Percentiles rank a stretch among this genome's conserved stretches.
Evolutionary conservation across 2,329 filamentous ascomycete genomes (phyloP).

Genomic region (Ophiostoma angusticollis): DNA sequence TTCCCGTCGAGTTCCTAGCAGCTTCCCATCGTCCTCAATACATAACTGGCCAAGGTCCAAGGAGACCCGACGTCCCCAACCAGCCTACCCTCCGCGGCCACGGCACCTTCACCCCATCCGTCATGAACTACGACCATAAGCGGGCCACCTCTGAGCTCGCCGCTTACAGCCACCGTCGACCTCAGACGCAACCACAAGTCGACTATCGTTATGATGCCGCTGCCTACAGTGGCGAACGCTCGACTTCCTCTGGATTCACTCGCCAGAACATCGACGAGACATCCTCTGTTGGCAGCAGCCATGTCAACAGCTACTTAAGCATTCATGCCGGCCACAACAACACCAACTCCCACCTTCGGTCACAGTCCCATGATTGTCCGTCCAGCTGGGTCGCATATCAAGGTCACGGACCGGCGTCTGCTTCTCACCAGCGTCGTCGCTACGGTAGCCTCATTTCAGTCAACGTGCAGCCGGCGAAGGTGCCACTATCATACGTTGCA

Average conservation of each 20-base stretch:
- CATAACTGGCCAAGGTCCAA: too few relatives aligned
- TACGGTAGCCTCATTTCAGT: conserved; percentile 3
- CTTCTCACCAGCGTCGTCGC: background rate
- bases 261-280: too few relatives aligned
- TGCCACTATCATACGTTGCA: background rate
- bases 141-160: conserved; percentile 7
- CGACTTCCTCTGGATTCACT: too few relatives aligned
- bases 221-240: too few relatives aligned
- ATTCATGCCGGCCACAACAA: background rate
- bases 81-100: too few relatives aligned
- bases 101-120: background rate
- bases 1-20: too few relatives aligned
- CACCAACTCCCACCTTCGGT: conserved; percentile 2
- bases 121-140: conserved; percentile 7
- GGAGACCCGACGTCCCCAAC: too few relatives aligned
- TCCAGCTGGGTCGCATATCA: background rate
- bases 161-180: too few relatives aligned
- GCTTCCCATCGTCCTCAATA: too few relatives aligned
- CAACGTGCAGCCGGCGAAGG: background rate
- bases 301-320: background rate
- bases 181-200: too few relatives aligned
- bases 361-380: conserved; percentile 7
- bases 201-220: too few relatives aligned
- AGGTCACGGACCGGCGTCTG: background rate
- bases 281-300: background rate